Conservation (phyloP, 2,329 filamentous ascomycete species). For the Penicillium sp. region DNA sequence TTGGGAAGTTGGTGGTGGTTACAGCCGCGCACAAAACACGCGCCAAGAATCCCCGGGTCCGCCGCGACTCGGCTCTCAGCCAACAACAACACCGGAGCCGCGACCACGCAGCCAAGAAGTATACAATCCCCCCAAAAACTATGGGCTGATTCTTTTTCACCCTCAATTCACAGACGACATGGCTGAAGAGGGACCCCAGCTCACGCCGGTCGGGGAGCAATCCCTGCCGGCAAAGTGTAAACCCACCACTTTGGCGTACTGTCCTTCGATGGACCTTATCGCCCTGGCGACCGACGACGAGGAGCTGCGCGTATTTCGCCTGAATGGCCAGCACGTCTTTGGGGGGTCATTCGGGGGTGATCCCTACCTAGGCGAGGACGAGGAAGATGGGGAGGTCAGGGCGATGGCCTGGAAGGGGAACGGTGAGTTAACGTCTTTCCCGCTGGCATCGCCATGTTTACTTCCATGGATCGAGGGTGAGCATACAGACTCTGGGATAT, state of each 20-base stretch:
- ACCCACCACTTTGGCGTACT: conserved; percentile 66
- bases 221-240: conserved; percentile 48
- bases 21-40: conserved; percentile 17
- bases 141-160: conserved; percentile 28
- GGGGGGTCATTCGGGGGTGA: conserved; percentile 48
- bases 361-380: conserved; percentile 47
- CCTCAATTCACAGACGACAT: conserved; percentile 20
- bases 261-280: conserved; percentile 82
- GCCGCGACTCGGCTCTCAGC: conserved; percentile 3
- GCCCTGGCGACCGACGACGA: conserved; percentile 70
- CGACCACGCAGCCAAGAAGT: conserved; percentile 3
- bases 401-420: conserved; percentile 68
- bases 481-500: not conserved
- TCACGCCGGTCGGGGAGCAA: conserved; percentile 46
- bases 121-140: conserved; percentile 3
- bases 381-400: conserved; percentile 46
- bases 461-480: not conserved
- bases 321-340: conserved; percentile 74
- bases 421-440: conserved; percentile 52
- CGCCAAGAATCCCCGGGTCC: conserved; percentile 28
- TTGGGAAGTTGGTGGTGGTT: not conserved
- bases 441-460: not conserved
- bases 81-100: conserved; percentile 20
- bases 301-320: conserved; percentile 74
- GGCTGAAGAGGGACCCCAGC: conserved; percentile 35